A percentile compares a stretch with the other conserved stretches of the same genome.
Evolutionary conservation across 495 filamentous ascomycete species (phyloP).

Genomic region (Penicillium paradoxum): DNA sequence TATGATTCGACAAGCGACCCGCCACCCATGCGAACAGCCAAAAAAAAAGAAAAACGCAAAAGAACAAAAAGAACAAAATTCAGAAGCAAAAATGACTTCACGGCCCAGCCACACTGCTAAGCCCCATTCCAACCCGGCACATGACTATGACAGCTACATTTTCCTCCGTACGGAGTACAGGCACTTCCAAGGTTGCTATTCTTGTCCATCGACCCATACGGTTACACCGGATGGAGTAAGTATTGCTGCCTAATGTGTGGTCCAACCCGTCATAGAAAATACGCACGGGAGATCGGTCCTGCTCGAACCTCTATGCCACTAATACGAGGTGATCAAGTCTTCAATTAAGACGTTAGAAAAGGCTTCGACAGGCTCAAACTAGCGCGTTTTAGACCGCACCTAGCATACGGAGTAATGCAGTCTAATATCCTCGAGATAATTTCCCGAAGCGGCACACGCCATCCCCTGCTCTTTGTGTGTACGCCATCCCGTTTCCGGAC

Average conservation of each 20-base stretch:
- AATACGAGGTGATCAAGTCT: too few species aligned
- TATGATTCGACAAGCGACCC: not conserved
- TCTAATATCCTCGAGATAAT: not conserved
- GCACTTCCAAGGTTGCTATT: not conserved
- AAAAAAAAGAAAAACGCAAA: not conserved
- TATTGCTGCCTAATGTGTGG: too few species aligned
- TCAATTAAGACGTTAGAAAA: not conserved
- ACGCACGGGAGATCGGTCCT: too few species aligned
- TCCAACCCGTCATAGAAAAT: too few species aligned
- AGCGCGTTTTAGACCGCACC: not conserved
- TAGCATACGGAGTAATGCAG: too few species aligned
- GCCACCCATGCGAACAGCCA: conserved; percentile 18
- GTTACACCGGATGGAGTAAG: too few species aligned
- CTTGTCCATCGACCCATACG: too few species aligned
- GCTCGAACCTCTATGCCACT: too few species aligned
- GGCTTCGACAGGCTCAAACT: not conserved
- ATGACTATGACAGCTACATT: not conserved
- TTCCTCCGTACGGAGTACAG: not conserved
- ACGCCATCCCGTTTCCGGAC: not conserved
- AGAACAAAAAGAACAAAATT: not conserved
- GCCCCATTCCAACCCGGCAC: not conserved
- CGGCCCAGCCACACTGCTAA: conserved; percentile 11
- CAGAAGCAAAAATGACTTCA: not conserved
- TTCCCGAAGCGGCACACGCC: not conserved
- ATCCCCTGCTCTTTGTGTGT: not conserved